Evolutionary conservation across 2,329 filamentous ascomycete genomes (phyloP).

Genomic region (Fusarium piperis): DNA sequence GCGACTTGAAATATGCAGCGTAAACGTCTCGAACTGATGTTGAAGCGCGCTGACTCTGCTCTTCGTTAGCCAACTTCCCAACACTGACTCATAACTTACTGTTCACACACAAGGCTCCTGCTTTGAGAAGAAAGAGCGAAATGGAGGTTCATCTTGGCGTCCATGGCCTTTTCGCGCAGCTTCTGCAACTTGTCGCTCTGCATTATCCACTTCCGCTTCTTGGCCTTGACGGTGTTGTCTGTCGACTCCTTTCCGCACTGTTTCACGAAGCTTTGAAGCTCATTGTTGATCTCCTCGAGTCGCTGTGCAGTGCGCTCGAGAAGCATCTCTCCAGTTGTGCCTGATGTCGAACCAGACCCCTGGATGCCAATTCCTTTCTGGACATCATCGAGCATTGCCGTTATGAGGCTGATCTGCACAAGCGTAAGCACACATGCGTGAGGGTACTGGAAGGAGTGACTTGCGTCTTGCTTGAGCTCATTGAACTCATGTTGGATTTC

Average conservation of each 20-base stretch:
- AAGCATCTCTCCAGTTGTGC: neutral
- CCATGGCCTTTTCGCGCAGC: neutral
- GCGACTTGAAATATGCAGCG: neutral
- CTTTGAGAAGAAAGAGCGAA: neutral
- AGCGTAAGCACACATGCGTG: neutral
- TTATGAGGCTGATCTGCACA: neutral
- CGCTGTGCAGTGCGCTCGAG: neutral
- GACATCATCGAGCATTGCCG: neutral
- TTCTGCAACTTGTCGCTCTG: neutral
- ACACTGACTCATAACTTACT: neutral
- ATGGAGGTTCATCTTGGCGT: neutral
- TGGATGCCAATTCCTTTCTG: neutral
- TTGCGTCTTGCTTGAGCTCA: neutral
- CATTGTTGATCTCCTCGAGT: neutral
- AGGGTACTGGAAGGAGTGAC: neutral
- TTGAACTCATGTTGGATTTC: neutral
- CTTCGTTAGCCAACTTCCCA: neutral
- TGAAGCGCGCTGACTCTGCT: neutral
- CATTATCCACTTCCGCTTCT: conserved; percentile 1
- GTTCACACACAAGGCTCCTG: neutral
- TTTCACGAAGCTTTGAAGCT: neutral
- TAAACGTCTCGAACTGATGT: neutral
- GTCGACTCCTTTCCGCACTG: neutral
- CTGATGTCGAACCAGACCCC: neutral
- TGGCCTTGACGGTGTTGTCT: neutral